Base-by-base conservation (phyloP, 2,329 filamentous ascomycete genomes). In the Diplodia intermedia region DNA sequence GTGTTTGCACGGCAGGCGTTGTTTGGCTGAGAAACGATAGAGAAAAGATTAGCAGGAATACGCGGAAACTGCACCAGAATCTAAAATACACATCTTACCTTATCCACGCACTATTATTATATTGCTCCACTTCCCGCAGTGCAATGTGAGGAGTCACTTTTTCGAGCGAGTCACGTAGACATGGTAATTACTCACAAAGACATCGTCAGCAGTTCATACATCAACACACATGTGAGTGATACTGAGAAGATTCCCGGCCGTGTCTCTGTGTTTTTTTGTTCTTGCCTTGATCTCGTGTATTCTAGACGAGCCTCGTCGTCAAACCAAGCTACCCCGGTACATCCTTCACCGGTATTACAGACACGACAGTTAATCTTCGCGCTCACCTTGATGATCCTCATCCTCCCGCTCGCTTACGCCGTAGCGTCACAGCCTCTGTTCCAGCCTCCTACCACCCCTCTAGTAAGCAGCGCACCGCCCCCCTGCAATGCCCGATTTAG, bases 321-420 rank as follows among this genome's bases (percentile, higher is more conserved):
- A 38, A 56, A 56, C n/a, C 31, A 56, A 18, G n/a, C 54, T 56
- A 31, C 52, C 15, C 5, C 11, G 54, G 9, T 12, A 36, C 15
- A 20, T 33, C 54, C 54, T 31, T 31, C 52, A 29, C 14, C 2
- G 4, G 29, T 38, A 20, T 7, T n/a, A 47, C 43, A 47, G 20
- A 20, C 43, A 11, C 43, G n/a, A n/a, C 18, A 18, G n/a, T 47
- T 47, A 20, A 11, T 4, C 23, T 29, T 31, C 26, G 11, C 9
- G 52, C 23, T 33, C 15, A 56, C 54, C 33, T 56, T 56, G n/a
- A 56, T 56, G 54, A 56, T 56, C 54, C 54, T 56, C 31, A 26
- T 56, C 9, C 20, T 20, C 33, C n/a, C 33, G 12, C 12, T n/a
- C 15, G 29, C 15, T 23, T 26, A n/a, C 50, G 7, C 6, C 23